These are phyloP conservation scores for Talaromyces marneffei DNA, from an alignment of 2,329 filamentous ascomycete genomes.

Conservation along the genomic window DNA sequence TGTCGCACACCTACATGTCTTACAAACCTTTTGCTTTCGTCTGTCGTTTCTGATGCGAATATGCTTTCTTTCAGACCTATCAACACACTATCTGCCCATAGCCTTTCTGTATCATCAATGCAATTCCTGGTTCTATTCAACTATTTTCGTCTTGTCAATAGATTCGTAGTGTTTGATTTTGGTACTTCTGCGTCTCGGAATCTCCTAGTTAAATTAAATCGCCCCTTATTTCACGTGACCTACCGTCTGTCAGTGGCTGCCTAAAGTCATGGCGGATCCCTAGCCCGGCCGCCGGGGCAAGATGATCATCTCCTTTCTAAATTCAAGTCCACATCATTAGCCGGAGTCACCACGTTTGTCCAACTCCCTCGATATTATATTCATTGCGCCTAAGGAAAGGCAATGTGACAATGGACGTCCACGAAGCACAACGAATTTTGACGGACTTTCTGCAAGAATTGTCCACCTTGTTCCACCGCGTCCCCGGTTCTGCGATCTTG, in stretches of 20 bases:
- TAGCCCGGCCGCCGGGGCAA: neutral
- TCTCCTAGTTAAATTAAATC: neutral
- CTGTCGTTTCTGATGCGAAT: slow-evolving; percentile 12
- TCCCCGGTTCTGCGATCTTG: slow-evolving; percentile 90
- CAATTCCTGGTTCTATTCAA: slow-evolving; percentile 6
- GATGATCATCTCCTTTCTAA: neutral
- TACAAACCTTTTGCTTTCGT: slow-evolving; percentile 1
- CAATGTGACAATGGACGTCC: slow-evolving; percentile 48
- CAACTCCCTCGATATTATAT: neutral
- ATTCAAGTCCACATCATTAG: neutral
- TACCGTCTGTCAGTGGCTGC: neutral
- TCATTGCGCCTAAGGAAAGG: neutral
- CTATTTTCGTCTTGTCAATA: neutral
- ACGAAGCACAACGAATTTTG: slow-evolving; percentile 50
- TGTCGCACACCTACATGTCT: slow-evolving; percentile 3
- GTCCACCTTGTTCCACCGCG: slow-evolving; percentile 69
- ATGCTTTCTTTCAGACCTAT: slow-evolving; percentile 10
- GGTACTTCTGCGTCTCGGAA: neutral
- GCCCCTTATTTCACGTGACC: slow-evolving; percentile 5
- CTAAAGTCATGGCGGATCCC: neutral
- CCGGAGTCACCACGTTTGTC: neutral
- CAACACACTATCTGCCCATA: slow-evolving; percentile 11
- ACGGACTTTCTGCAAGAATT: slow-evolving; percentile 51
- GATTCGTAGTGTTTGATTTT: neutral
- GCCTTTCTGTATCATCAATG: slow-evolving; percentile 13